These are phyloP conservation scores for Aspergillus conjunctus DNA, from an alignment of 495 filamentous ascomycete species.

Conservation along the genomic window DNA sequence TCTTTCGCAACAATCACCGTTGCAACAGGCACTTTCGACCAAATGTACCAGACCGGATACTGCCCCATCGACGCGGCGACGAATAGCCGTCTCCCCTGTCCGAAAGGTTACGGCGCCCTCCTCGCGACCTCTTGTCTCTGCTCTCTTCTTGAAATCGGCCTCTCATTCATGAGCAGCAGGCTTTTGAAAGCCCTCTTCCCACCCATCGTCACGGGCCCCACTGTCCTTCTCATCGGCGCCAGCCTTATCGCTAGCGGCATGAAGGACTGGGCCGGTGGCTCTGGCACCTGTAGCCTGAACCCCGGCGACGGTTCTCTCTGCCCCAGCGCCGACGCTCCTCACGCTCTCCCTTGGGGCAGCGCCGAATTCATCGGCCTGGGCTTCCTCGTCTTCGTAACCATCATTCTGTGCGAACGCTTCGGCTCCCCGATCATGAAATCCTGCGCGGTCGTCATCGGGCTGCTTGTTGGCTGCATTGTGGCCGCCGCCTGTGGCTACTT, in stretches of 20 bases:
- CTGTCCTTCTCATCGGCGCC: constrained; percentile 77
- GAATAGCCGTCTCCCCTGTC: constrained; percentile 74
- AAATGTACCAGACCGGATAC: constrained; percentile 84
- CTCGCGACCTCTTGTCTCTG: constrained; percentile 70
- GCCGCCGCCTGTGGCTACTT: constrained; percentile 86
- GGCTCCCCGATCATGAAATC: constrained; percentile 77
- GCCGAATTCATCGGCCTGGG: constrained; percentile 87
- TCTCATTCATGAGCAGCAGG: constrained; percentile 60
- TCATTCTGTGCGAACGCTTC: constrained; percentile 82
- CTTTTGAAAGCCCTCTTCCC: constrained; percentile 80
- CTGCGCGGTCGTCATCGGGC: constrained; percentile 76
- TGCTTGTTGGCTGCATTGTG: constrained; percentile 86
- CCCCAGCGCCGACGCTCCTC: constrained; percentile 71
- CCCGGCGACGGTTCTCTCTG: constrained; percentile 63
- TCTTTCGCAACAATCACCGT: constrained; percentile 89
- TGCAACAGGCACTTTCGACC: constrained; percentile 70
- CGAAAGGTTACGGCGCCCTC: constrained; percentile 81
- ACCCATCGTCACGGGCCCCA: constrained; percentile 84
- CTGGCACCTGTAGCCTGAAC: constrained; percentile 59
- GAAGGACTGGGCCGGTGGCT: constrained; percentile 82
- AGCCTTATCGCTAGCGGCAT: constrained; percentile 76
- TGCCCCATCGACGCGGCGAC: constrained; percentile 62
- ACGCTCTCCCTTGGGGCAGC: constrained; percentile 84
- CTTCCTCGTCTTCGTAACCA: constrained; percentile 87
- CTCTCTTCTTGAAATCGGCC: constrained; percentile 44